Conservation (phyloP, 2,329 filamentous ascomycete genomes). For the Talaromyces sp. region DNA sequence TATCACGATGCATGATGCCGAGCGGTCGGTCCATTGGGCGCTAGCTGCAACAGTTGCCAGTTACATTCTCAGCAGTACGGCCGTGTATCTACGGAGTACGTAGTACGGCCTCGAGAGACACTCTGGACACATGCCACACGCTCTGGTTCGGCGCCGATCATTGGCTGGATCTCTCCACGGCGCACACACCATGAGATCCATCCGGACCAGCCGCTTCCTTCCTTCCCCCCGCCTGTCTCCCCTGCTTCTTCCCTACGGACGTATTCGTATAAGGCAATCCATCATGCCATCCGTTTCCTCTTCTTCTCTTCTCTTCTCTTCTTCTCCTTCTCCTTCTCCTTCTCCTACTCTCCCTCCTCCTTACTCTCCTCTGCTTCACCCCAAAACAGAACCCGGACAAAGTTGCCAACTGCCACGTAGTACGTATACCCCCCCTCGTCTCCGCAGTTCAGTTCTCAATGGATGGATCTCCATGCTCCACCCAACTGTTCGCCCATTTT, state of each 20-base stretch:
- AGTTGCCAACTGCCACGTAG: background rate
- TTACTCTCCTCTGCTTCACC: slow-evolving; percentile 13
- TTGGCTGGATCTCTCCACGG: slow-evolving; percentile 11
- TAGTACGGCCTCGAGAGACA: no score
- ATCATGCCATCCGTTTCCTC: slow-evolving; percentile 15
- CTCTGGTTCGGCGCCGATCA: background rate
- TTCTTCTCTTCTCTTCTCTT: slow-evolving; percentile 8
- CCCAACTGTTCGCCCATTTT: background rate
- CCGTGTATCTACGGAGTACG: no score
- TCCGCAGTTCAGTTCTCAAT: background rate
- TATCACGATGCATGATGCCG: background rate
- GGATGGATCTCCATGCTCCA: slow-evolving; percentile 4
- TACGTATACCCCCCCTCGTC: background rate
- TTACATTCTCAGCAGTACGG: no score
- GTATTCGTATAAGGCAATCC: background rate
- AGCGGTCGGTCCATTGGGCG: no score
- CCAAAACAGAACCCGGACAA: background rate
- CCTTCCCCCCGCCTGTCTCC: background rate
- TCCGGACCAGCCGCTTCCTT: background rate
- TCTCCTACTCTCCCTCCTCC: slow-evolving; percentile 11
- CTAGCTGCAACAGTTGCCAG: background rate
- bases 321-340: slow-evolving; percentile 4
- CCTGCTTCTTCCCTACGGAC: slow-evolving; percentile 11
- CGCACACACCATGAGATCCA: background rate
- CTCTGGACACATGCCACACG: background rate